Conservation (phyloP, 108 stramenopile species). For the Pseudonitzschia pungens region DNA sequence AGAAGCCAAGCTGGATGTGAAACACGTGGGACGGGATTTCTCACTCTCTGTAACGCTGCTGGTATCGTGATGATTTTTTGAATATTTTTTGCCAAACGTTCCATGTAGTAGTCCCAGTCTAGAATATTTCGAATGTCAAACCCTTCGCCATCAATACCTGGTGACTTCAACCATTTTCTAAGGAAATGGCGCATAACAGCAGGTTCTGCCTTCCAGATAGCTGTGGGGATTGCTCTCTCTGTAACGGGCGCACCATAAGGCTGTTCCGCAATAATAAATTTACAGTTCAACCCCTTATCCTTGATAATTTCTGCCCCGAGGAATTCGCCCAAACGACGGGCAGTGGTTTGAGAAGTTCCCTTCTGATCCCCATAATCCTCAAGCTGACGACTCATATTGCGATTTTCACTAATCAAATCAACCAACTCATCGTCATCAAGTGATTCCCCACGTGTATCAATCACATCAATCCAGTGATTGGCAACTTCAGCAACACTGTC, state of each 20-base stretch:
- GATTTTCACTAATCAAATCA: conserved; percentile 96
- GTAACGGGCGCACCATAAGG: conserved; percentile 97
- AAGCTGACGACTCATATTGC: conserved; percentile 95
- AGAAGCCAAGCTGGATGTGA: conserved; percentile 96
- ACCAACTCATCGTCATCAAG: conserved; percentile 95
- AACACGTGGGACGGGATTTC: conserved; percentile 94
- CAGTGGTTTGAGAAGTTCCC: conserved; percentile 97
- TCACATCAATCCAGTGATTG: conserved; percentile 98
- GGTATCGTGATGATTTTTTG: conserved; percentile 99
- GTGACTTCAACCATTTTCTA: conserved; percentile 91
- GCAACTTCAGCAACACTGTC: conserved; percentile 94
- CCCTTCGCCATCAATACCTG: conserved; percentile 82
- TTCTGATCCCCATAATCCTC: conserved; percentile 98
- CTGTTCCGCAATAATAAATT: conserved; percentile 93
- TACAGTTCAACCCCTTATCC: conserved; percentile 97
- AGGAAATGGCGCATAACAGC: conserved; percentile 87
- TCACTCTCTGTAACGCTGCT: conserved; percentile 93
- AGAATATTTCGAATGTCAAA: conserved; percentile 92
- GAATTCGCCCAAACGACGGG: conserved; percentile 95
- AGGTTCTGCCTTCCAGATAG: conserved; percentile 93
- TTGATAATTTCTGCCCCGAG: conserved; percentile 97
- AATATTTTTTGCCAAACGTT: conserved; percentile 94
- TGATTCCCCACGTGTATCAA: conserved; percentile 91
- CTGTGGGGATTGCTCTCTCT: conserved; percentile 94
- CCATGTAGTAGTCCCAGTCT: conserved; percentile 98